A percentile compares a stretch with the other conserved stretches of the same genome.
Conservation (phyloP, 768 basidiomycete species). For the Trametes meyenii region DNA sequence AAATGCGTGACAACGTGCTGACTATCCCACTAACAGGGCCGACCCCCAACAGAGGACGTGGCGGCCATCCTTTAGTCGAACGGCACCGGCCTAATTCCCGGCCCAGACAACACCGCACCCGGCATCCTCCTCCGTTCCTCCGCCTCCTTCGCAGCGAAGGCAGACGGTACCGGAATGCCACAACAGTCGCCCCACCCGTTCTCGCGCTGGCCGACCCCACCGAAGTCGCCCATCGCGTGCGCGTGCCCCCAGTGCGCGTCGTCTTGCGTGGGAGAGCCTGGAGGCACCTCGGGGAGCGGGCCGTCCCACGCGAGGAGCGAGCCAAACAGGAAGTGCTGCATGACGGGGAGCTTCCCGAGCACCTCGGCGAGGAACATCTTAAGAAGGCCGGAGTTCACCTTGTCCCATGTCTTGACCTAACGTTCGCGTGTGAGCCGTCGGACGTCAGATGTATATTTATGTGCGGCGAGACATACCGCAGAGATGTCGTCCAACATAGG, state of each 20-base stretch:
- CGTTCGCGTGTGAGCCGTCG: neutral
- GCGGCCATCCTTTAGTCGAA: conserved; percentile 55
- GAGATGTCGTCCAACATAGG: conserved; percentile 99
- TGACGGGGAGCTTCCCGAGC: conserved; percentile 90
- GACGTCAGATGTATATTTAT: neutral
- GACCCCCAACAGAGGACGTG: no score
- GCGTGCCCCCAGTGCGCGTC: conserved; percentile 54
- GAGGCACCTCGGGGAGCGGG: conserved; percentile 44
- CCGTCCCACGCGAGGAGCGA: conserved; percentile 73
- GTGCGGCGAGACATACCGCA: conserved; percentile 49
- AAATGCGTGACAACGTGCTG: no score
- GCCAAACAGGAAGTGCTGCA: conserved; percentile 96
- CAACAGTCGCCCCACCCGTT: conserved; percentile 90
- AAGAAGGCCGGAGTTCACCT: conserved; percentile 94
- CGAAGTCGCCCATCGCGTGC: conserved; percentile 45
- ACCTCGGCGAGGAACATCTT: conserved; percentile 99
- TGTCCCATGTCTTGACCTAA: conserved; percentile 90
- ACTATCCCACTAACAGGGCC: no score
- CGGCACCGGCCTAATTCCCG: conserved; percentile 75
- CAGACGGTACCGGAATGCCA: conserved; percentile 84
- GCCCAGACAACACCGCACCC: conserved; percentile 51
- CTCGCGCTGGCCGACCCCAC: conserved; percentile 51
- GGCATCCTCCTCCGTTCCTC: conserved; percentile 39
- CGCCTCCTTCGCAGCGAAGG: conserved; percentile 70
- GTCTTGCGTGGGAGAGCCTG: conserved; percentile 29